phyloP scores from a whole-genome alignment of 305 asterid species.

The Fraxinus nigra region DNA sequence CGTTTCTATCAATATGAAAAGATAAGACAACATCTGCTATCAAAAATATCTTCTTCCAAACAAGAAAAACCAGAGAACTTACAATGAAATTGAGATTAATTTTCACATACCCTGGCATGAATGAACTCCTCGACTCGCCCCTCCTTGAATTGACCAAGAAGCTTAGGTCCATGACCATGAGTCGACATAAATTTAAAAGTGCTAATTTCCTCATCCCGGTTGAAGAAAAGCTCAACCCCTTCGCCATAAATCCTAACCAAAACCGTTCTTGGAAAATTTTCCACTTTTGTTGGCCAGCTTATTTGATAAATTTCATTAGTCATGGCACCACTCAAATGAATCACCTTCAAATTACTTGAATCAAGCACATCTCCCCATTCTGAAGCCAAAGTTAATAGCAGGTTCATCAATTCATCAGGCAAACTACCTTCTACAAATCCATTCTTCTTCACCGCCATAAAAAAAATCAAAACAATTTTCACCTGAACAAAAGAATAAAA shows the following conservation, averaged over 20 bases:
- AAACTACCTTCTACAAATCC: slow-evolving; percentile 45
- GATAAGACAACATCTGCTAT: not conserved
- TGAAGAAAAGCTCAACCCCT: slow-evolving; percentile 76
- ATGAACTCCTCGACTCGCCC: slow-evolving; percentile 96
- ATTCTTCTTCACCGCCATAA: slow-evolving; percentile 70
- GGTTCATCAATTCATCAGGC: slow-evolving; percentile 53
- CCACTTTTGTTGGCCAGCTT: slow-evolving; percentile 57
- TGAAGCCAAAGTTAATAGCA: slow-evolving; percentile 52
- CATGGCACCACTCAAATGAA: slow-evolving; percentile 82
- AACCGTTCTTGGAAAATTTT: slow-evolving; percentile 45
- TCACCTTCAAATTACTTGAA: slow-evolving; percentile 36
- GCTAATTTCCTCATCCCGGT: slow-evolving; percentile 71
- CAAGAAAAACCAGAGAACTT: not conserved
- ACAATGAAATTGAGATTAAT: not conserved
- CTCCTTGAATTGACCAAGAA: slow-evolving; percentile 55
- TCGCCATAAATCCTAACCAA: slow-evolving; percentile 82
- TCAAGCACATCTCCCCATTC: slow-evolving; percentile 71
- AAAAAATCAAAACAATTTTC: slow-evolving; percentile 3
- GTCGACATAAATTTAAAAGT: slow-evolving; percentile 56
- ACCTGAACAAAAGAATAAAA: not conserved
- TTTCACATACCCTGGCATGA: slow-evolving; percentile 71
- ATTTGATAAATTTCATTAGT: slow-evolving; percentile 71
- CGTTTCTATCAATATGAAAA: not conserved
- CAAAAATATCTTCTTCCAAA: not conserved
- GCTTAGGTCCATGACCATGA: slow-evolving; percentile 77